Evolutionary conservation across 371 early-diverging fungal species (phyloP).

Genomic region (Sporodiniella umbellata): DNA sequence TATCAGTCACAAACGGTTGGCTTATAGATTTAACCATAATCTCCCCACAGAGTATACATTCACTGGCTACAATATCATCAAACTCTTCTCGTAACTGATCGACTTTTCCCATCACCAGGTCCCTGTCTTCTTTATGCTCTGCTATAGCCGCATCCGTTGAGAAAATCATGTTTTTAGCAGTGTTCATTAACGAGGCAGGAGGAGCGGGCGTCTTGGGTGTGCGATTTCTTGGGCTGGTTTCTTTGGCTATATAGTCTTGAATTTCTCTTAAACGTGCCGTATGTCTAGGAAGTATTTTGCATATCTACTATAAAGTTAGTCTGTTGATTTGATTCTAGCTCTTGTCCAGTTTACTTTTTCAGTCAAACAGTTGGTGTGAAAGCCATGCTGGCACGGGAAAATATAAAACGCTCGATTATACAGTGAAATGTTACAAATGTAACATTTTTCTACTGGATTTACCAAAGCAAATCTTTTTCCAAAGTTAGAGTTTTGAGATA

Average conservation of each 20-base stretch:
- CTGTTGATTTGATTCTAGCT: not conserved
- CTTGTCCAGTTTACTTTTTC: conserved; percentile 43
- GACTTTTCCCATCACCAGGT: conserved; percentile 80
- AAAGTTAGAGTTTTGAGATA: too few relatives aligned
- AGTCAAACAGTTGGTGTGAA: conserved; percentile 86
- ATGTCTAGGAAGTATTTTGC: conserved; percentile 30
- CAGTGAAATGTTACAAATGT: conserved; percentile 71
- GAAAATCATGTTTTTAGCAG: conserved; percentile 35
- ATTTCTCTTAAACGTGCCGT: conserved; percentile 44
- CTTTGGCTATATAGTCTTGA: conserved; percentile 53
- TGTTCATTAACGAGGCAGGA: conserved; percentile 34
- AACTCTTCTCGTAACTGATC: conserved; percentile 25
- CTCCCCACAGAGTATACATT: conserved; percentile 72
- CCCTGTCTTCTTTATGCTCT: conserved; percentile 48
- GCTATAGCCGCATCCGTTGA: conserved; percentile 21
- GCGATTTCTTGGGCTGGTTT: conserved; percentile 20
- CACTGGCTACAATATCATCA: conserved; percentile 18
- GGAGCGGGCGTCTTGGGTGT: conserved; percentile 13
- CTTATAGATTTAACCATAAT: conserved; percentile 81
- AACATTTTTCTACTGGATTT: conserved; percentile 77
- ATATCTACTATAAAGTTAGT: conserved; percentile 18
- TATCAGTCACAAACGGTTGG: conserved; percentile 62
- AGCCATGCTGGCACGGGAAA: conserved; percentile 94
- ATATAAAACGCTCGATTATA: conserved; percentile 86
- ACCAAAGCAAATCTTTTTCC: conserved; percentile 75